Evolutionary conservation across 139 green algal species (phyloP).

Genomic region (Gonium pectorale): DNA sequence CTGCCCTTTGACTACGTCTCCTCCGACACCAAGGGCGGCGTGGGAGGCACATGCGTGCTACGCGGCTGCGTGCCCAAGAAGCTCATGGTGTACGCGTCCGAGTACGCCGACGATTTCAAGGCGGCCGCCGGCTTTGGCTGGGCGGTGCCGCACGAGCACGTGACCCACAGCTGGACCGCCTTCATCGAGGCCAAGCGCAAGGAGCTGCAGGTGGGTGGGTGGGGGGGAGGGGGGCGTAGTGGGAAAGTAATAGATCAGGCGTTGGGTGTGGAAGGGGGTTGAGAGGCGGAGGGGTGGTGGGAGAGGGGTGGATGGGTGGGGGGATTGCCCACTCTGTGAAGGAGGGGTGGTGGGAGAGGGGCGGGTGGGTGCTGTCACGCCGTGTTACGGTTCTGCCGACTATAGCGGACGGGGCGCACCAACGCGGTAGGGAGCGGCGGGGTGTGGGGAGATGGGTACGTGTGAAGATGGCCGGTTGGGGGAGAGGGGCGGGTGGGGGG

Average conservation of each 20-base stretch:
- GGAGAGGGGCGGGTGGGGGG: too few relatives aligned
- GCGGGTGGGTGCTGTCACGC: not conserved
- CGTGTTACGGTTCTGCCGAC: too few relatives aligned
- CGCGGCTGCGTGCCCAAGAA: constrained; percentile 99
- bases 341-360: not conserved
- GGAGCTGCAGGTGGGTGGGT: constrained; percentile 79
- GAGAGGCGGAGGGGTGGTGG: not conserved
- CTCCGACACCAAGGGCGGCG: constrained; percentile 82
- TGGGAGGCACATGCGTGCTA: constrained; percentile 97
- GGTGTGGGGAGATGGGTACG: too few relatives aligned
- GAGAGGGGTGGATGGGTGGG: not conserved
- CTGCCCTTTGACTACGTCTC: constrained; percentile 92
- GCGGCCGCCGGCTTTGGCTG: constrained; percentile 88
- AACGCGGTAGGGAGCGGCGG: too few relatives aligned
- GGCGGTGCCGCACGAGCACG: constrained; percentile 46
- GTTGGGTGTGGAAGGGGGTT: too few relatives aligned
- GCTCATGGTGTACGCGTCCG: constrained; percentile 95
- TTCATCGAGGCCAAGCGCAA: constrained; percentile 88
- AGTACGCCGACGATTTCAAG: constrained; percentile 88
- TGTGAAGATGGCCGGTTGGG: too few relatives aligned
- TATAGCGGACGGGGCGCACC: too few relatives aligned
- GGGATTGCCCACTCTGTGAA: not conserved
- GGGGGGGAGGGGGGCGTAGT: not conserved
- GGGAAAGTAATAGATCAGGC: not conserved
- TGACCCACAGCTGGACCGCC: constrained; percentile 61